Evolutionary conservation across 2,329 filamentous ascomycete species (phyloP).

Genomic region (Stachybotrys echinatus): DNA sequence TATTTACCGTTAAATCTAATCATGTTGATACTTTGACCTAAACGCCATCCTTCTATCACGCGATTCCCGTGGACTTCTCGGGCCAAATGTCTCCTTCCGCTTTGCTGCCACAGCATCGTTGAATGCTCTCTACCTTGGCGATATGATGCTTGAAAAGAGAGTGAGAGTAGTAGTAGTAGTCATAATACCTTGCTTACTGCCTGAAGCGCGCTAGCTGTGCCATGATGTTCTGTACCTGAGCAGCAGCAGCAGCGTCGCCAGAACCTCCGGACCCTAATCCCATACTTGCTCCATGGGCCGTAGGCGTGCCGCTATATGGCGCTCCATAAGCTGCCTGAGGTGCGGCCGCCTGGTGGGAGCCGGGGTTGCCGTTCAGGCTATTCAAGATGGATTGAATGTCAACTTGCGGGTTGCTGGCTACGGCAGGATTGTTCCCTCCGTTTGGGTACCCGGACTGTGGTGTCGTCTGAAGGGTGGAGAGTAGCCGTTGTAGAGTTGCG

Average conservation of each 20-base stretch:
- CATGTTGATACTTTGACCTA: not conserved
- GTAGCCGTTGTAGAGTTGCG: slow-evolving; percentile 63
- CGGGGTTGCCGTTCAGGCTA: slow-evolving; percentile 26
- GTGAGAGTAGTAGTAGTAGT: too few species aligned
- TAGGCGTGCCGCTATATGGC: slow-evolving; percentile 21
- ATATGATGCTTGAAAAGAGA: too few species aligned
- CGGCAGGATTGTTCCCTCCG: slow-evolving; percentile 12
- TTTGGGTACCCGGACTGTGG: slow-evolving; percentile 12
- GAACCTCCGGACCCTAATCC: slow-evolving; percentile 13
- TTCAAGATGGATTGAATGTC: slow-evolving; percentile 43
- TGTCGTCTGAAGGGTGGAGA: slow-evolving; percentile 50
- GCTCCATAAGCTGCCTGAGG: slow-evolving; percentile 20
- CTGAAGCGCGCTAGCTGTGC: slow-evolving; percentile 63
- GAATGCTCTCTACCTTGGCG: too few species aligned
- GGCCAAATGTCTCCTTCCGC: too few species aligned
- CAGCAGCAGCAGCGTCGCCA: slow-evolving; percentile 29
- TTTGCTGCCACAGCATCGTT: too few species aligned
- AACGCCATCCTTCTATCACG: not conserved
- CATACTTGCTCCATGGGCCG: slow-evolving; percentile 18
- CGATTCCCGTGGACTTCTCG: not conserved
- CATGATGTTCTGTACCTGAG: slow-evolving; percentile 69
- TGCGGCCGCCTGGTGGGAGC: slow-evolving; percentile 13
- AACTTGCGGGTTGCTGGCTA: slow-evolving; percentile 23
- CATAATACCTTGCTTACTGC: slow-evolving; percentile 32
- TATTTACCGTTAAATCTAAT: not conserved